Evolutionary conservation across 495 filamentous ascomycete genomes (phyloP), one percentile per base, ranked within the genome.

Genomic region (Neurospora africana): DNA sequence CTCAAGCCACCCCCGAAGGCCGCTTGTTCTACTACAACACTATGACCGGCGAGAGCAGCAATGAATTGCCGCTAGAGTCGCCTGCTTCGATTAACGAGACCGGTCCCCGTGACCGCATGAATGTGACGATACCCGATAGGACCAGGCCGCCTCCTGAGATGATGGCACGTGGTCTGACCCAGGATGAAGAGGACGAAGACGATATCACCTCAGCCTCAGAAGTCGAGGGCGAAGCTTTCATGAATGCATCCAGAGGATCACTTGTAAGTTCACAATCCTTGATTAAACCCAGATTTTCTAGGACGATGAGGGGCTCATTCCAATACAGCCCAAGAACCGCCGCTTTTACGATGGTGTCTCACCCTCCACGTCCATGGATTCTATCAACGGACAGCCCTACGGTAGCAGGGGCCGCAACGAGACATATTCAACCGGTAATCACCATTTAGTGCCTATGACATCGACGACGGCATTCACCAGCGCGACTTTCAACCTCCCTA

Each of bases 21-120:
- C 88, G 93, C 71, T 81, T 98, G n/a, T 98, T 93, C 79, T 99
- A 98, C 78, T 98, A 96, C 86, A 99, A 99, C 77, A 98, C 94
- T 7, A 88, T 97, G 79, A 99, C 95, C 0, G 93, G 93, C 44
- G 93, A 92, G 73, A 96, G 91, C 75, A 95, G 92, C 67, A 94
- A 92, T 89, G 95, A 98, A 75, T 84, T 99, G 72, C 95, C 96
- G 4, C 86, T 98, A 41, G 95, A 98, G 79, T 94, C 93, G 33
- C 94, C 95, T 1, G 91, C 90, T 3, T 90, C 91, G 7, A 81
- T 88, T 58, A 92, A 87, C 73, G 95, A 99, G 77, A 91, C 84
- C 69, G 95, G 95, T 2, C 95, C 95, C 6, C 86, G 90, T 67
- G 93, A 99, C 79, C 90, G 93, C 65, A 94, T 89, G 79, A 93